phyloP scores from a whole-genome alignment of 202 grass and related monocot species.

The Bolboschoenoplectus hybrid region DNA sequence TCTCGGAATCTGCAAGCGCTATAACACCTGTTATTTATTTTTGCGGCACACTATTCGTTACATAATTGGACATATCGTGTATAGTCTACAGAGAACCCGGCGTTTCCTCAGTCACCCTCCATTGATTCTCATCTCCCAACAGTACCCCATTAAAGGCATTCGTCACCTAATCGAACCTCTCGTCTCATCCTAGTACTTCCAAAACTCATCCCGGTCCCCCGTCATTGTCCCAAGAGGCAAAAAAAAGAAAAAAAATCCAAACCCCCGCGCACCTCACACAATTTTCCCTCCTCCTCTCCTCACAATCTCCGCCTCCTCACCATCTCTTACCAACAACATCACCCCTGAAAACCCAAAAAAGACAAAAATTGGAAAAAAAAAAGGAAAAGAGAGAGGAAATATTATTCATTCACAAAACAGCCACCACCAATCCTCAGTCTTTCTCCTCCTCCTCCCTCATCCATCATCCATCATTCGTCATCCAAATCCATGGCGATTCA shows the following conservation, averaged over 20 bases:
- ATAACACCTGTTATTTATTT: too few relatives aligned
- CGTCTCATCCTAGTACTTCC: neutral
- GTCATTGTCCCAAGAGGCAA: neutral
- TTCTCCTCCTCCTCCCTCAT: neutral
- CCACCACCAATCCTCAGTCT: neutral
- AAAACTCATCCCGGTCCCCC: neutral
- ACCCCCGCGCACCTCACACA: conserved; percentile 24
- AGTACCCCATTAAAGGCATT: neutral
- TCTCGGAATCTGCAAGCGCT: neutral
- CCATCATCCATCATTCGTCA: too few relatives aligned
- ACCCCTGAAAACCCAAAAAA: conserved; percentile 20
- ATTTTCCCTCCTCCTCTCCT: conserved; percentile 31
- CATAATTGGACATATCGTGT: too few relatives aligned
- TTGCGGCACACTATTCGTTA: too few relatives aligned
- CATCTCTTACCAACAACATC: conserved; percentile 9
- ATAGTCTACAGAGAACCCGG: neutral
- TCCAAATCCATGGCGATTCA: neutral
- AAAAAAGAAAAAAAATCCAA: conserved; percentile 32
- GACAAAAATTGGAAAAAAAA: conserved; percentile 1
- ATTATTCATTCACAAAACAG: neutral
- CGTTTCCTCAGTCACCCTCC: neutral
- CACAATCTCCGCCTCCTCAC: conserved; percentile 31
- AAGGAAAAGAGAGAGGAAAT: neutral
- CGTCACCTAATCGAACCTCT: neutral
- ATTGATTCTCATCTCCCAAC: neutral